phyloP scores from a whole-genome alignment of 1,284 basidiomycete genomes.

The Dichomitus squalens region DNA sequence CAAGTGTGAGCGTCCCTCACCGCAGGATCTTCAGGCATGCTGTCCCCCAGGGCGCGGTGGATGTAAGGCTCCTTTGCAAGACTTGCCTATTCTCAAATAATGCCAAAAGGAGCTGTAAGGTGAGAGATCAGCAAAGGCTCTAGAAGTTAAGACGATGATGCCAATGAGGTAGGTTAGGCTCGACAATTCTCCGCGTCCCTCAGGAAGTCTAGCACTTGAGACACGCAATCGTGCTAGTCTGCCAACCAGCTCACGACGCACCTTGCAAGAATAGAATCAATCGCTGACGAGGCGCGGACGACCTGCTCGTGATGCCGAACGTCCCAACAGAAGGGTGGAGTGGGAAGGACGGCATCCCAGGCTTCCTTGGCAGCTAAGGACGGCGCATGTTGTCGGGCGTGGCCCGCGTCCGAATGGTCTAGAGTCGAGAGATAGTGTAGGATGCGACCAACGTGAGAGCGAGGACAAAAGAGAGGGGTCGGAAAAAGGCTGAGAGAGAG shows the following conservation, averaged over 20 bases:
- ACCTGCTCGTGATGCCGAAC: not conserved
- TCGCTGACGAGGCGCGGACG: not conserved
- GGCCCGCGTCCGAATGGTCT: not conserved
- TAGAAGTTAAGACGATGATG: not conserved
- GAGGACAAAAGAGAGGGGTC: not conserved
- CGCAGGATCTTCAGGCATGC: constrained; percentile 23
- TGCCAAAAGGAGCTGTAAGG: constrained; percentile 2
- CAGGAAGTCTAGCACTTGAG: not conserved
- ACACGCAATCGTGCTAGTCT: constrained; percentile 6
- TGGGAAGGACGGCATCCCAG: constrained; percentile 3
- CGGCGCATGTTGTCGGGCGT: not conserved
- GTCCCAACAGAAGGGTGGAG: not conserved
- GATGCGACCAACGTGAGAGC: not conserved
- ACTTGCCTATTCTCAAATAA: constrained; percentile 15
- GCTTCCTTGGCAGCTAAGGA: not conserved
- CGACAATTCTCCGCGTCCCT: not conserved
- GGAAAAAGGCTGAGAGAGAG: not conserved
- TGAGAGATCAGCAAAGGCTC: not conserved
- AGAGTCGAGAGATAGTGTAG: not conserved
- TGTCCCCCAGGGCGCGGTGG: constrained; percentile 8
- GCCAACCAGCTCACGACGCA: constrained; percentile 2
- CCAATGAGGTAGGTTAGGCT: constrained; percentile 11
- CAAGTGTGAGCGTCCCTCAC: constrained; percentile 7
- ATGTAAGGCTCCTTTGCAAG: constrained; percentile 1
- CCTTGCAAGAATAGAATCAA: not conserved